Conservation (phyloP, 441 rosid species). For the Erysimum pusillum region DNA sequence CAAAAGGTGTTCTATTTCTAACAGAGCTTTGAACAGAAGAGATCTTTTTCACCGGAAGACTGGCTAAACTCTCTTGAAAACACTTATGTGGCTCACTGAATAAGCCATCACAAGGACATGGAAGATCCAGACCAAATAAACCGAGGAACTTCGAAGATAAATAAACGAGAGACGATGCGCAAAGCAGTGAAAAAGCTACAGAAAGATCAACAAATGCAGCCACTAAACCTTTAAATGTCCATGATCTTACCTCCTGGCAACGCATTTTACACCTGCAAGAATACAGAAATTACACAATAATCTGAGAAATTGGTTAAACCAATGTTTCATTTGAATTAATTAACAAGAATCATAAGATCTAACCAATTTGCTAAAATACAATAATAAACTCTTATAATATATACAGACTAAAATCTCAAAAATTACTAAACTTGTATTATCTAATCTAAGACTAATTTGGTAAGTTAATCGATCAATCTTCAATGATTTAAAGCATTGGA, state of each 20-base stretch:
- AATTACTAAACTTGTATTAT: background rate
- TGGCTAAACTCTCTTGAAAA: constrained; percentile 57
- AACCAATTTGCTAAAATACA: background rate
- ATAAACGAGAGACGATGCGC: constrained; percentile 66
- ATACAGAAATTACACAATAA: background rate
- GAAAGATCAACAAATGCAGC: constrained; percentile 79
- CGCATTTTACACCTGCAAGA: constrained; percentile 49
- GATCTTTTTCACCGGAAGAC: constrained; percentile 55
- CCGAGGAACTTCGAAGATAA: constrained; percentile 63
- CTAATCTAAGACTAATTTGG: constrained; percentile 22
- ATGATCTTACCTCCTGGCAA: constrained; percentile 57
- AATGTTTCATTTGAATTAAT: background rate
- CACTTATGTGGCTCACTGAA: constrained; percentile 58
- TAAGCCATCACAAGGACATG: constrained; percentile 74
- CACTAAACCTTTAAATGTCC: constrained; percentile 78
- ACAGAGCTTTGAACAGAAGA: constrained; percentile 57
- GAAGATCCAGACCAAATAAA: constrained; percentile 65
- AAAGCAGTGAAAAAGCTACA: constrained; percentile 61
- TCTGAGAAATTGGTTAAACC: background rate
- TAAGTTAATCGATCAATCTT: constrained; percentile 9
- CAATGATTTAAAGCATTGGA: background rate
- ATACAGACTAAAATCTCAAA: too few relatives aligned
- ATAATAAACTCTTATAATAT: background rate
- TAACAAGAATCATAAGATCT: constrained; percentile 18
- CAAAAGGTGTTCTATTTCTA: constrained; percentile 64